A percentile compares a stretch with the other conserved stretches of the same genome.
Evolutionary conservation across 2,329 filamentous ascomycete genomes (phyloP).

Genomic region (Septoria linicola): DNA sequence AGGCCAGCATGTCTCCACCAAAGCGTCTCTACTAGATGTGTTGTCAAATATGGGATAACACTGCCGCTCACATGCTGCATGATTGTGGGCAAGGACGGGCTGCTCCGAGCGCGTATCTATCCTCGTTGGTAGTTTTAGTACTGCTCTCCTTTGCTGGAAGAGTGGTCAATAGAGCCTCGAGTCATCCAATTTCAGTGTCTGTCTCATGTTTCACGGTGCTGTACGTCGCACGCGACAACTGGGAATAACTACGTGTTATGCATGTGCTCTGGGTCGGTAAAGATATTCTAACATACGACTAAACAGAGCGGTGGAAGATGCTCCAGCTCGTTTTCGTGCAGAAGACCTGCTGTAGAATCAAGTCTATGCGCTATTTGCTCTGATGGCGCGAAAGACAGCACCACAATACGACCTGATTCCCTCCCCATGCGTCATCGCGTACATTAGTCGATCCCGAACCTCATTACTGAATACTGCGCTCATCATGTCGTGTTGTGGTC

Average conservation of each 20-base stretch:
- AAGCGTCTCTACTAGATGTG: constrained; percentile 86
- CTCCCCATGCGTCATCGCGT: constrained; percentile 29
- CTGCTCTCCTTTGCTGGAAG: constrained; percentile 37
- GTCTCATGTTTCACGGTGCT: not conserved
- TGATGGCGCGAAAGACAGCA: constrained; percentile 27
- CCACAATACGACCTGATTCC: constrained; percentile 30
- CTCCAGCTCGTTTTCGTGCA: no score
- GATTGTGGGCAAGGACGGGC: constrained; percentile 22
- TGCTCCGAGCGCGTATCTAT: constrained; percentile 31
- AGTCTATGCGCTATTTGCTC: constrained; percentile 17
- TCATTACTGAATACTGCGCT: constrained; percentile 27
- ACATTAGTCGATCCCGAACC: constrained; percentile 28
- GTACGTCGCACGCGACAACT: no score
- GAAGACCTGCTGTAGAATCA: no score
- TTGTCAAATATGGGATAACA: constrained; percentile 12
- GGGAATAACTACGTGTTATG: no score
- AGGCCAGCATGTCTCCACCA: constrained; percentile 99
- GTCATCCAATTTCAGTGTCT: constrained; percentile 25
- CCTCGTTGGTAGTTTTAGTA: constrained; percentile 21
- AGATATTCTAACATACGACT: no score
- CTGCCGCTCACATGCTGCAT: not conserved
- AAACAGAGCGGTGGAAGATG: no score
- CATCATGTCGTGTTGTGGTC: constrained; percentile 26
- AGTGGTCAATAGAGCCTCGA: constrained; percentile 34
- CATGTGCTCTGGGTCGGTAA: no score